Evolutionary conservation across 2,329 filamentous ascomycete genomes (phyloP).

Genomic region (Clathrospora elynae): DNA sequence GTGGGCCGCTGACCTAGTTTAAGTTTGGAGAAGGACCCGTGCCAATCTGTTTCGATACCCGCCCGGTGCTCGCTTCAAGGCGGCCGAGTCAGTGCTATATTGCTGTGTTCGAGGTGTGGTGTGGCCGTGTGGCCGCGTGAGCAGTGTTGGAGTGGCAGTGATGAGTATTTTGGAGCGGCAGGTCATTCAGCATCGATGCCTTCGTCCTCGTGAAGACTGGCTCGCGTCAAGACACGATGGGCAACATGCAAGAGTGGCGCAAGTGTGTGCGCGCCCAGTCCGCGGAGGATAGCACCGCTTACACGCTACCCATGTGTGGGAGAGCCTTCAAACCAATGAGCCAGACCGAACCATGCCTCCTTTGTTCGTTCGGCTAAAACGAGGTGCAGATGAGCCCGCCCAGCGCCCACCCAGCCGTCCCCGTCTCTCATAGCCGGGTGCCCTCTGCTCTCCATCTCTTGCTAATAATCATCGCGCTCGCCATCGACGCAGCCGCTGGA

Average conservation of each 20-base stretch:
- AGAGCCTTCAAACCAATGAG: slow-evolving; percentile 9
- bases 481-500: slow-evolving; percentile 2
- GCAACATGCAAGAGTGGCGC: slow-evolving; percentile 1
- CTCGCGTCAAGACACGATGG: slow-evolving; percentile 1
- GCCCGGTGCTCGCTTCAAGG: slow-evolving; percentile 9
- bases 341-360: slow-evolving; percentile 8
- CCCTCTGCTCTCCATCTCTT: slow-evolving; percentile 12
- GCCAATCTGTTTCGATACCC: slow-evolving; percentile 12
- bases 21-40: slow-evolving; percentile 8
- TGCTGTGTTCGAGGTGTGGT: too few relatives aligned
- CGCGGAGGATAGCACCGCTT: slow-evolving; percentile 12
- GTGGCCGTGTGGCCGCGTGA: too few relatives aligned
- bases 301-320: slow-evolving; percentile 11
- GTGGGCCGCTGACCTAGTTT: slow-evolving; percentile 3
- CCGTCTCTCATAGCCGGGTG: slow-evolving; percentile 10
- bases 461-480: slow-evolving; percentile 3
- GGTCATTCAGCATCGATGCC: background rate
- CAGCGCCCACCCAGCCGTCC: slow-evolving; percentile 14
- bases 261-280: slow-evolving; percentile 3
- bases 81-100: slow-evolving; percentile 11
- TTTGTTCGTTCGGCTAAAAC: slow-evolving; percentile 23
- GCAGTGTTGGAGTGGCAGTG: too few relatives aligned
- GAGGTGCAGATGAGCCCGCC: slow-evolving; percentile 16
- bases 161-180: too few relatives aligned
- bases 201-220: slow-evolving; percentile 1